phyloP scores from a whole-genome alignment of 768 basidiomycete species.

The Gymnopilus junonius region DNA sequence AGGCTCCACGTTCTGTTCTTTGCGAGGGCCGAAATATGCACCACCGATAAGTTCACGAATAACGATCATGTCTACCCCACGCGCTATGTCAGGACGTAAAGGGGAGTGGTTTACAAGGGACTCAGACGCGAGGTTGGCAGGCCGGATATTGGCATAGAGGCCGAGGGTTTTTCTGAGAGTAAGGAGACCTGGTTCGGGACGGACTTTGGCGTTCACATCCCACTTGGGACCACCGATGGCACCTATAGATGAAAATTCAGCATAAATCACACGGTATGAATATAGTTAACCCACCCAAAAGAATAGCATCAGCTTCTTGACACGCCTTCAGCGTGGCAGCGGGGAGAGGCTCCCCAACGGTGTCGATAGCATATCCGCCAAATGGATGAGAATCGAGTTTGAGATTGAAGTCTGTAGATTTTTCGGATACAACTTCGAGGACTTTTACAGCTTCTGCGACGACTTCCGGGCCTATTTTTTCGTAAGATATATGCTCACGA shows the following conservation, averaged over 20 bases:
- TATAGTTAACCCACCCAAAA: conserved; percentile 71
- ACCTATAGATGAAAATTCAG: conserved; percentile 48
- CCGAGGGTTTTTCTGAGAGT: conserved; percentile 89
- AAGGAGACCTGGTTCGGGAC: conserved; percentile 93
- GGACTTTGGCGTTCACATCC: conserved; percentile 86
- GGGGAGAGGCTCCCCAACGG: conserved; percentile 83
- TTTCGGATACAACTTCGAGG: conserved; percentile 69
- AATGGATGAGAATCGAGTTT: conserved; percentile 78
- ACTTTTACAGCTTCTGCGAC: conserved; percentile 84
- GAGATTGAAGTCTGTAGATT: conserved; percentile 69
- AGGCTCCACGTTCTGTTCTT: conserved; percentile 77
- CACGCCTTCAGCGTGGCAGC: conserved; percentile 86
- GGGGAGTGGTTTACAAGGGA: conserved; percentile 87
- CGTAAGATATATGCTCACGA: conserved; percentile 12
- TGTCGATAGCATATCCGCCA: conserved; percentile 94
- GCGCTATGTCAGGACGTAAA: conserved; percentile 81
- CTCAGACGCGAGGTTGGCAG: conserved; percentile 93
- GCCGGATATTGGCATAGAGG: conserved; percentile 97
- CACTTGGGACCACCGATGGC: conserved; percentile 99
- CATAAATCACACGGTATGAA: neutral
- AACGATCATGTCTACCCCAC: conserved; percentile 90
- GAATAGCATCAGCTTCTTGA: conserved; percentile 91
- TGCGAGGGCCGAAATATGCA: conserved; percentile 91
- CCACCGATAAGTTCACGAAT: conserved; percentile 97
- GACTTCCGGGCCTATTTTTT: conserved; percentile 80